A percentile compares a stretch with the other conserved stretches of the same genome.
Evolutionary conservation across 1,284 basidiomycete species (phyloP).

Genomic region (Entoloma clypeatum): DNA sequence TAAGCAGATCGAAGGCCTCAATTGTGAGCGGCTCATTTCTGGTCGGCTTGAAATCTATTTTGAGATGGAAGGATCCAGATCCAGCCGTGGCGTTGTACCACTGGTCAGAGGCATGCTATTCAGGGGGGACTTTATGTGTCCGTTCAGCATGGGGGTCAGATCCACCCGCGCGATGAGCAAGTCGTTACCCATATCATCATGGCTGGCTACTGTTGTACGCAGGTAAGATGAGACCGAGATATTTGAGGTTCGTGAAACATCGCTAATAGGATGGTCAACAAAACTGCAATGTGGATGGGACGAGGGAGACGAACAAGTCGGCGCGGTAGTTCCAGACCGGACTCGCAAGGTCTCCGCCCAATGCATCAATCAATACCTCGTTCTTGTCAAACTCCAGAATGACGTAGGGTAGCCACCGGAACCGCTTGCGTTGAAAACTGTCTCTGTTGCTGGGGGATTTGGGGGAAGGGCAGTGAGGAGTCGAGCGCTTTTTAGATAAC

Average conservation of each 20-base stretch:
- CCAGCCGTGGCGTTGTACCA: slow-evolving; percentile 90
- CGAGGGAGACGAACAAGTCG: slow-evolving; percentile 72
- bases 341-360: slow-evolving; percentile 81
- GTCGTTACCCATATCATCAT: slow-evolving; percentile 85
- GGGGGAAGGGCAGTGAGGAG: slow-evolving; percentile 45
- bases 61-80: slow-evolving; percentile 91
- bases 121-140: slow-evolving; percentile 50
- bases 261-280: slow-evolving; percentile 41
- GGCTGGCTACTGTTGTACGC: slow-evolving; percentile 63
- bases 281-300: slow-evolving; percentile 6
- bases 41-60: slow-evolving; percentile 89
- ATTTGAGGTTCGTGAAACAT: slow-evolving; percentile 87
- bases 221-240: slow-evolving; percentile 88
- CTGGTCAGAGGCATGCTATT: slow-evolving; percentile 69
- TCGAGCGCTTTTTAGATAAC: slow-evolving; percentile 84
- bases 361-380: slow-evolving; percentile 93
- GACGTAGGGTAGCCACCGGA: slow-evolving; percentile 97
- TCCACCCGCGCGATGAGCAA: slow-evolving; percentile 89
- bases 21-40: slow-evolving; percentile 86
- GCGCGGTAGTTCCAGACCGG: slow-evolving; percentile 97
- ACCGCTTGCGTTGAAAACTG: slow-evolving; percentile 84
- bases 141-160: slow-evolving; percentile 84
- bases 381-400: slow-evolving; percentile 99
- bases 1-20: slow-evolving; percentile 95
- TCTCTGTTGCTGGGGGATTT: slow-evolving; percentile 72